Percentiles rank a stretch among this genome's conserved stretches.
phyloP scores from a whole-genome alignment of 176 grass and related monocot genomes.

The Chloris gayana region DNA sequence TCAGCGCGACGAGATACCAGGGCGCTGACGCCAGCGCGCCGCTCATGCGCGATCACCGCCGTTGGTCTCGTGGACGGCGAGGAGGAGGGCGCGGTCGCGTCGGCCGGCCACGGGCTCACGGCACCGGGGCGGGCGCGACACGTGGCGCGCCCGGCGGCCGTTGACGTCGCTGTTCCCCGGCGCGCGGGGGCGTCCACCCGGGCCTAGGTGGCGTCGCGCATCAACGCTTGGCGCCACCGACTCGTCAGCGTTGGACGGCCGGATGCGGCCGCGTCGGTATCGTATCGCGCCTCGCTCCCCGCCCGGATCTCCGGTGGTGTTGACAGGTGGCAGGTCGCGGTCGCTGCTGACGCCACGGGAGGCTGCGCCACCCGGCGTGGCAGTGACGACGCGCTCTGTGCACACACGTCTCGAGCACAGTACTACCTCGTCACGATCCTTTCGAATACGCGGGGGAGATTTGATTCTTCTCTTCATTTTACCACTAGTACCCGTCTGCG shows the following conservation, averaged over 20 bases:
- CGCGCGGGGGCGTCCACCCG: slow-evolving; percentile 27
- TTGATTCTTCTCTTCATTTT: neutral
- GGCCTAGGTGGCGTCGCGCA: neutral
- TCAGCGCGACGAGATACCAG: neutral
- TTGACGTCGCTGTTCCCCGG: slow-evolving; percentile 32
- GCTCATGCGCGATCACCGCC: neutral
- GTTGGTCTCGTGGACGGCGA: neutral
- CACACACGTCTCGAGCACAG: neutral
- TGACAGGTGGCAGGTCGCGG: neutral
- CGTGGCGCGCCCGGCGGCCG: slow-evolving; percentile 35
- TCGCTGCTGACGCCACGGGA: neutral
- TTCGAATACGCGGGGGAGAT: neutral
- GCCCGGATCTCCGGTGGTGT: neutral
- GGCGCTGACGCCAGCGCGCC: neutral
- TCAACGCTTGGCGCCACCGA: neutral
- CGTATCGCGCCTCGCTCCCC: neutral
- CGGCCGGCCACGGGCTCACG: neutral
- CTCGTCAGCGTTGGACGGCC: neutral
- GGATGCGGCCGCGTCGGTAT: neutral
- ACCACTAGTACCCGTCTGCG: neutral
- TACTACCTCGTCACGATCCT: no score
- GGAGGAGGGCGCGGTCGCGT: no score
- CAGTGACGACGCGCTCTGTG: neutral
- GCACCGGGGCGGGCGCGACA: neutral
- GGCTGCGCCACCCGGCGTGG: neutral